These are phyloP conservation scores for Persicaria maculosa DNA, from an alignment of 148 eudicot genomes.

Conservation along the genomic window DNA sequence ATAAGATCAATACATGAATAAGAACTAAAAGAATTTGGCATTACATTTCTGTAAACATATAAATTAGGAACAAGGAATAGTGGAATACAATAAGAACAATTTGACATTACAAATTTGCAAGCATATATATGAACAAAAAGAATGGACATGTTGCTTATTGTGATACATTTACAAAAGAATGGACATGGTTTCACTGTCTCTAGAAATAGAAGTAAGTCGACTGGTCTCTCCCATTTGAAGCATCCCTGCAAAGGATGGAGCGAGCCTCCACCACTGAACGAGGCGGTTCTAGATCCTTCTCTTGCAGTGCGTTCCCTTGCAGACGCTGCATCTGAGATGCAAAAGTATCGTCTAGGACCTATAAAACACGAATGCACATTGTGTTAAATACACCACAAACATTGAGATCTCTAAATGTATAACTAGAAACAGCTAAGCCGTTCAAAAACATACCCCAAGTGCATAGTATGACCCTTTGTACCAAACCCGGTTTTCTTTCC, in stretches of 20 bases:
- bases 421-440: background rate
- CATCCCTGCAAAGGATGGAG: conserved; percentile 66
- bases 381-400: background rate
- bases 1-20: no score
- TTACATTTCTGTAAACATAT: no score
- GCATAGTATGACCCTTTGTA: conserved; percentile 82
- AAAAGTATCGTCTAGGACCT: conserved; percentile 76
- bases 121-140: background rate
- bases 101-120: background rate
- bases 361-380: conserved; percentile 10
- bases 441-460: conserved; percentile 58
- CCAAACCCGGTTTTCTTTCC: conserved; percentile 85
- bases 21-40: no score
- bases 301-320: conserved; percentile 71
- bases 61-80: no score
- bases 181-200: background rate
- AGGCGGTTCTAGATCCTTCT: conserved; percentile 80
- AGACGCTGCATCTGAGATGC: conserved; percentile 90
- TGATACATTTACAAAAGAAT: conserved; percentile 9
- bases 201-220: conserved; percentile 48
- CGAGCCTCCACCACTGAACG: conserved; percentile 76
- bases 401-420: background rate
- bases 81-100: no score
- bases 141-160: background rate
- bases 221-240: conserved; percentile 42